These are phyloP conservation scores for Pelargonium australe DNA, from an alignment of 441 rosid genomes.

Conservation along the genomic window DNA sequence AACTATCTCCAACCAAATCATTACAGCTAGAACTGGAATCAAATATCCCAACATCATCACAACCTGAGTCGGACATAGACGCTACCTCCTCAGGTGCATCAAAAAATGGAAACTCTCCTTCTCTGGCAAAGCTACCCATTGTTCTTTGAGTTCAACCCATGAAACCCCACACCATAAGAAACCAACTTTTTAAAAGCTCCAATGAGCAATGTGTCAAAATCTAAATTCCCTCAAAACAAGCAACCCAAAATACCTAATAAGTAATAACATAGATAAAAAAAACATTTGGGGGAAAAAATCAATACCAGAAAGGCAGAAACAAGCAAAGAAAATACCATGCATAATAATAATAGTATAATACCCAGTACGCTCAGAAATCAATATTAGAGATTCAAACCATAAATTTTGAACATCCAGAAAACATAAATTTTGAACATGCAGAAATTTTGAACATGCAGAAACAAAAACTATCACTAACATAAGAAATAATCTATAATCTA, in stretches of 20 bases:
- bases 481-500: too few species aligned
- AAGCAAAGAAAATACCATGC: too few species aligned
- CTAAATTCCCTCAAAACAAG: slow-evolving; percentile 48
- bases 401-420: too few species aligned
- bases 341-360: too few species aligned
- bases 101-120: slow-evolving; percentile 55
- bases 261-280: too few species aligned
- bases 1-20: slow-evolving; percentile 21
- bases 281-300: not conserved
- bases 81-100: slow-evolving; percentile 57
- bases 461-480: too few species aligned
- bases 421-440: too few species aligned
- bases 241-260: slow-evolving; percentile 38
- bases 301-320: too few species aligned
- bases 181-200: slow-evolving; percentile 33
- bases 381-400: too few species aligned
- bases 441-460: too few species aligned
- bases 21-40: slow-evolving; percentile 23
- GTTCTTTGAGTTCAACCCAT: slow-evolving; percentile 62
- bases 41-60: slow-evolving; percentile 21
- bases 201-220: slow-evolving; percentile 30
- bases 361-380: too few species aligned
- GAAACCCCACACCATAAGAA: slow-evolving; percentile 36
- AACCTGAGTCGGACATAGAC: slow-evolving; percentile 29
- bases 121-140: slow-evolving; percentile 52